These are phyloP conservation scores for Rhexocercosporidium sp. DNA, from an alignment of 2,329 filamentous ascomycete genomes.

Conservation along the genomic window DNA sequence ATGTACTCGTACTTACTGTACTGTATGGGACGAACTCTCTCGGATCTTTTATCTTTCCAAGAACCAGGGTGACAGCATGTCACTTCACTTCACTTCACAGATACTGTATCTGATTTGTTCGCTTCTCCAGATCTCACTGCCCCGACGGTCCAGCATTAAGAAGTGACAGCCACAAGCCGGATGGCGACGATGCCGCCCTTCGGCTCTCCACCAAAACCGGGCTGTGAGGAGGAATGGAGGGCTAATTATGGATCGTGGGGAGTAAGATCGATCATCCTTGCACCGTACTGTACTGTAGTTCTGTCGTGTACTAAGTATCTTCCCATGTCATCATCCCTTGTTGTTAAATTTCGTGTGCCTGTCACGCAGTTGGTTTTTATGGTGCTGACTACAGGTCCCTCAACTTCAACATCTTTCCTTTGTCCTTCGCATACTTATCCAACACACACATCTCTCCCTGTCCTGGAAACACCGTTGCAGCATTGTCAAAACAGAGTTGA, in stretches of 20 bases:
- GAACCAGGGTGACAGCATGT: no score
- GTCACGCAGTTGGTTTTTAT: background rate
- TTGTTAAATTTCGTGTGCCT: background rate
- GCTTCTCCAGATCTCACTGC: background rate
- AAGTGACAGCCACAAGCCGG: constrained; percentile 6
- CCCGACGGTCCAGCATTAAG: background rate
- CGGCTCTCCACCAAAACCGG: constrained; percentile 3
- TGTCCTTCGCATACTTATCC: background rate
- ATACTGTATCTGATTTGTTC: background rate
- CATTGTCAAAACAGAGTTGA: background rate
- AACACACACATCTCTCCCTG: background rate
- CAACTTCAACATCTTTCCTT: background rate
- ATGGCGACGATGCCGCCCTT: background rate
- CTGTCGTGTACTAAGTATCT: no score
- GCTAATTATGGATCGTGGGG: constrained; percentile 8
- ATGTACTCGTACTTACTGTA: no score
- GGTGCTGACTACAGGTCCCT: background rate
- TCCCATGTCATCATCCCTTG: no score
- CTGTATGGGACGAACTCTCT: background rate
- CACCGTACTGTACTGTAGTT: no score
- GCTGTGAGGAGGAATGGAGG: background rate
- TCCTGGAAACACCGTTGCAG: background rate
- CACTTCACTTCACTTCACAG: background rate
- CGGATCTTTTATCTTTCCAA: background rate
- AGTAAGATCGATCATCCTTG: background rate